Base-by-base conservation (phyloP, 208 protist genomes). In the Polymyxa betae region DNA sequence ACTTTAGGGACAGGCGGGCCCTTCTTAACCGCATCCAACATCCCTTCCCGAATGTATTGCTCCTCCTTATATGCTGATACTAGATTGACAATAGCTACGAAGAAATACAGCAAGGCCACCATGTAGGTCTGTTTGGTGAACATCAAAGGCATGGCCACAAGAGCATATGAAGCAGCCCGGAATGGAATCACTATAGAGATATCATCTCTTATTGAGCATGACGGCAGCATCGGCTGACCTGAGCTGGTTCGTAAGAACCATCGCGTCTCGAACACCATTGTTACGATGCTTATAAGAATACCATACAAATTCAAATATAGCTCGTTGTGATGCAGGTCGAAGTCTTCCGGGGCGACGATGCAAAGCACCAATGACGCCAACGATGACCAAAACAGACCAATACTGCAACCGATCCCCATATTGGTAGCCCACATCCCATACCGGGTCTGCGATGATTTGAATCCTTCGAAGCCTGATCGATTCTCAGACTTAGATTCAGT, bases 111-210 rank as follows among this genome's bases (percentile, higher is more conserved):
- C 40, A 89, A 54, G 0, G 46, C 29, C 68, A 88, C 5, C 35
- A 91, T 91, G 40, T 88, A 77, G 24, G 88, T 88, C 29, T 89
- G 77, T 82, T 91, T 66, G 49, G 77, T 77, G 49, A 89, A 91
- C 90, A 88, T 88, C 38, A 91, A 54, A 41, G 90, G 90, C 68
- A 88, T 88, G 20, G 72, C 72, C 12, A 82, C 72, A 12, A 82
- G n/a, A 12, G 16, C 5, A 43, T 82, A 82, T n/a, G 72, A 5
- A 12, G 35, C 16, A 20, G 72, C 72, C 16, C 72, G 72, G 10
- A 82, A 38, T 43, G 72, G 72, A 43, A 82, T n/a, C 72, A 35
- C 72, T 82, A 43, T 35, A 82, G 35, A 5, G 72, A 43, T 82
- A 5, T 38, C 16, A 5, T 38, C 40, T 20, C 5, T n/a, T 20